Percentiles rank a stretch among this genome's conserved stretches.
Evolutionary conservation across 2,329 filamentous ascomycete genomes (phyloP).

Genomic region (Xylaria sp.): DNA sequence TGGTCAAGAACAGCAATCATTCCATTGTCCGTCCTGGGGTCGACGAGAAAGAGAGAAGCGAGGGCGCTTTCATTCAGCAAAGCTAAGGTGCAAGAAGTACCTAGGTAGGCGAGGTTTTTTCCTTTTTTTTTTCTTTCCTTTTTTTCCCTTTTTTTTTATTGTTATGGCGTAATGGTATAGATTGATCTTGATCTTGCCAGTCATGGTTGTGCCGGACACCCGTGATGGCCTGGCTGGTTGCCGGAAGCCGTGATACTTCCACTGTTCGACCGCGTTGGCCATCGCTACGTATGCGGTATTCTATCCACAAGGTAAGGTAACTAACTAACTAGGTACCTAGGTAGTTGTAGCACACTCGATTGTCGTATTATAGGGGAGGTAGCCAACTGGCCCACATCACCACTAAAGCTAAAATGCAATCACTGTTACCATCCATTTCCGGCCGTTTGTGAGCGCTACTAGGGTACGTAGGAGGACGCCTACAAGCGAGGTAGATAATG

Average conservation of each 20-base stretch:
- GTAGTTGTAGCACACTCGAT: too few relatives aligned
- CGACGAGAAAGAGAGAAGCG: too few relatives aligned
- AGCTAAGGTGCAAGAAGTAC: conserved; percentile 1
- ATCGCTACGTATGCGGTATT: conserved; percentile 1
- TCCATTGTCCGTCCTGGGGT: too few relatives aligned
- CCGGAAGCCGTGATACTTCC: conserved; percentile 27
- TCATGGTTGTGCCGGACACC: conserved; percentile 25
- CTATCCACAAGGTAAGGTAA: too few relatives aligned
- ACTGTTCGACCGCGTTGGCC: neutral
- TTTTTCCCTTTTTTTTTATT: neutral
- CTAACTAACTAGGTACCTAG: too few relatives aligned
- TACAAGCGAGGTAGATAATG: too few relatives aligned
- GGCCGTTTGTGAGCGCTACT: neutral
- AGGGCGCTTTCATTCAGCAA: neutral
- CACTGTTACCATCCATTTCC: neutral
- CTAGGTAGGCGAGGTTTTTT: too few relatives aligned
- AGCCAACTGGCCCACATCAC: conserved; percentile 3
- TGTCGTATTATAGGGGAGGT: neutral
- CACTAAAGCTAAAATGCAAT: neutral
- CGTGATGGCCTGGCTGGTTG: conserved; percentile 15
- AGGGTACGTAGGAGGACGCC: too few relatives aligned
- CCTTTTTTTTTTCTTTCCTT: too few relatives aligned
- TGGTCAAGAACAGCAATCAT: too few relatives aligned
- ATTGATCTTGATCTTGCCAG: conserved; percentile 12
- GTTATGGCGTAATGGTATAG: conserved; percentile 4